Percentiles rank a stretch among this genome's conserved stretches.
These are phyloP conservation scores for Mimosa bimucronata DNA, from an alignment of 306 rosid species.

Conservation along the genomic window DNA sequence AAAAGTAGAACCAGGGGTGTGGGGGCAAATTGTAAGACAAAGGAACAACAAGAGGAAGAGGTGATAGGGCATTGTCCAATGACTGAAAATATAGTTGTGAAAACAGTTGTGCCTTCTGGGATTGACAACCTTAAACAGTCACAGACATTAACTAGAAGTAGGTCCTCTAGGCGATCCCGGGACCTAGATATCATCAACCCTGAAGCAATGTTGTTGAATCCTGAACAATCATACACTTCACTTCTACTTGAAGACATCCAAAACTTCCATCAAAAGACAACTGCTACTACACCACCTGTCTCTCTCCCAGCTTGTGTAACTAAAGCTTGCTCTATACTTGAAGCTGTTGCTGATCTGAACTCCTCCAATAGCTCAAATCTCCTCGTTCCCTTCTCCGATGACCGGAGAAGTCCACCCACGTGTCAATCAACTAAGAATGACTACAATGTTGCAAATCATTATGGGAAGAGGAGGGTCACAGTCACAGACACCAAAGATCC, in stretches of 20 bases:
- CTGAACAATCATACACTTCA: slow-evolving; percentile 64
- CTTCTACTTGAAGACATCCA: slow-evolving; percentile 86
- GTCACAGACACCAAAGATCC: slow-evolving; percentile 52
- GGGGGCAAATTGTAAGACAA: slow-evolving; percentile 42
- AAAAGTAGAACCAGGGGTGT: slow-evolving; percentile 40
- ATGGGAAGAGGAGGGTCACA: slow-evolving; percentile 41
- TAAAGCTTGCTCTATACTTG: slow-evolving; percentile 93
- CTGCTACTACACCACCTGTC: slow-evolving; percentile 42
- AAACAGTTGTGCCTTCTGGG: slow-evolving; percentile 52
- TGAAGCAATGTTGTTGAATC: slow-evolving; percentile 56
- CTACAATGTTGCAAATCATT: slow-evolving; percentile 32
- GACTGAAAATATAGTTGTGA: slow-evolving; percentile 41
- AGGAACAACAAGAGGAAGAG: slow-evolving; percentile 52
- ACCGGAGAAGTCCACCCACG: slow-evolving; percentile 43
- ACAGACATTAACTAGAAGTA: slow-evolving; percentile 72
- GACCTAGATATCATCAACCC: slow-evolving; percentile 76
- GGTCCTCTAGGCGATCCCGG: slow-evolving; percentile 82
- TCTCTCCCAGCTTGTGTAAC: slow-evolving; percentile 85
- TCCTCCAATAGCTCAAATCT: slow-evolving; percentile 64
- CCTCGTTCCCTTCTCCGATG: slow-evolving; percentile 54
- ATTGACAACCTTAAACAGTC: slow-evolving; percentile 51
- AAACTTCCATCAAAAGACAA: slow-evolving; percentile 82
- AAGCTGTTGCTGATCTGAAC: slow-evolving; percentile 95
- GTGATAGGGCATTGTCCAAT: slow-evolving; percentile 35
- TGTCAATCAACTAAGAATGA: slow-evolving; percentile 48